These are phyloP conservation scores for Avena eriantha DNA, from an alignment of 176 grass and related monocot species.

Conservation along the genomic window DNA sequence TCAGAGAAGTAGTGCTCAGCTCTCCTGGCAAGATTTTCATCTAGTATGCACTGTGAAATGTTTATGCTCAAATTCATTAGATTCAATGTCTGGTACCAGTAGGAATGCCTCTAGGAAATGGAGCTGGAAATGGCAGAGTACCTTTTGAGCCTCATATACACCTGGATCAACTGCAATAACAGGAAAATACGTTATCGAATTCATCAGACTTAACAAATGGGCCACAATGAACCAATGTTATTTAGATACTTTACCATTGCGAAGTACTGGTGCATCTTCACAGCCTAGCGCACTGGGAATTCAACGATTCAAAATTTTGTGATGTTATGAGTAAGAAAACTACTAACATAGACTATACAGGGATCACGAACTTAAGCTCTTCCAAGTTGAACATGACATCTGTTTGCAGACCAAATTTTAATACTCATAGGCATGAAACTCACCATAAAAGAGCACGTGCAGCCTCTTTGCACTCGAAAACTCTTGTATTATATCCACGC, in stretches of 20 bases:
- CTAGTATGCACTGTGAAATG: conserved; percentile 55
- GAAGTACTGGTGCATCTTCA: conserved; percentile 55
- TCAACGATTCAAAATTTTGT: conserved; percentile 14
- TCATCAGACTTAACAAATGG: background rate
- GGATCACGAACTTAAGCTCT: background rate
- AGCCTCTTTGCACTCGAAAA: conserved; percentile 93
- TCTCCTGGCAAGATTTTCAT: conserved; percentile 76
- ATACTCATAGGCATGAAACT: conserved; percentile 30
- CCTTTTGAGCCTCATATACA: conserved; percentile 70
- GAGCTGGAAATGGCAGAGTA: conserved; percentile 29
- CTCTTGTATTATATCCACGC: conserved; percentile 75
- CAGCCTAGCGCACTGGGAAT: conserved; percentile 55
- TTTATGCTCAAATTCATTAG: background rate
- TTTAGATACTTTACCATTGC: conserved; percentile 48
- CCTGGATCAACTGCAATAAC: conserved; percentile 63
- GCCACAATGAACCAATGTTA: conserved; percentile 26
- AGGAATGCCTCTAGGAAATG: conserved; percentile 13
- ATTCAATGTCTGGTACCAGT: background rate
- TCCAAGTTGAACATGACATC: conserved; percentile 17
- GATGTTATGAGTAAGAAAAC: background rate
- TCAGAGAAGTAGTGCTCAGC: conserved; percentile 95
- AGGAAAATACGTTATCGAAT: conserved; percentile 27
- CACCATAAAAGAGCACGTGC: conserved; percentile 75
- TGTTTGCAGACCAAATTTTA: background rate
- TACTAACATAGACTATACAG: background rate